Evolutionary conservation across 192 early-diverging fungal genomes (phyloP).

Genomic region (Coemansia aciculifera): DNA sequence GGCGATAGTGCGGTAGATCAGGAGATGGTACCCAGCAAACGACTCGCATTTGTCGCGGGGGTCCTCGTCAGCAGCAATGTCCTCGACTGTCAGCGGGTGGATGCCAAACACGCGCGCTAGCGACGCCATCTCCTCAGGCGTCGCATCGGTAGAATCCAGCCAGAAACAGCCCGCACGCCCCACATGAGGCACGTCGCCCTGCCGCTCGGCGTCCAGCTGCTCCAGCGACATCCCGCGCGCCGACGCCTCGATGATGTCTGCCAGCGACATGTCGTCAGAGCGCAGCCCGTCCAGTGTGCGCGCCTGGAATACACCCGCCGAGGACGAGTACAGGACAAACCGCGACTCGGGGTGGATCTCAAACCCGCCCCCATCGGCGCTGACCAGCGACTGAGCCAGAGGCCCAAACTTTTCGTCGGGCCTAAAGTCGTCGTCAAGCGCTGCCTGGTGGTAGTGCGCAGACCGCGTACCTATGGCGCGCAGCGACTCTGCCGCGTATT

Average conservation of each 20-base stretch:
- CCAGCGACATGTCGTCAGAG: slow-evolving; percentile 33
- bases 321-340: slow-evolving; percentile 46
- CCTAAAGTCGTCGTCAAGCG: background rate
- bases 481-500: slow-evolving; percentile 36
- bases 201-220: slow-evolving; percentile 19
- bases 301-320: slow-evolving; percentile 41
- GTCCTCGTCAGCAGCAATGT: slow-evolving; percentile 84
- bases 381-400: slow-evolving; percentile 32
- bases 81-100: slow-evolving; percentile 84
- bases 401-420: slow-evolving; percentile 11
- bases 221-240: slow-evolving; percentile 23
- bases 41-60: slow-evolving; percentile 92
- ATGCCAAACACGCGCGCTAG: slow-evolving; percentile 69
- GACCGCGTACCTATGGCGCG: slow-evolving; percentile 30
- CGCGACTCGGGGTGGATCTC: slow-evolving; percentile 14
- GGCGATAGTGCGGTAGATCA: slow-evolving; percentile 78
- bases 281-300: slow-evolving; percentile 35
- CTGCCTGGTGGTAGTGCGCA: background rate
- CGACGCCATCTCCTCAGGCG: slow-evolving; percentile 61
- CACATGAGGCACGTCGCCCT: background rate
- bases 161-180: slow-evolving; percentile 60
- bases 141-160: slow-evolving; percentile 71
- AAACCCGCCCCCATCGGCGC: slow-evolving; percentile 11
- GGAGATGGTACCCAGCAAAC: slow-evolving; percentile 81
- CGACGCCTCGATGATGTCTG: slow-evolving; percentile 50